A percentile compares a stretch with the other conserved stretches of the same genome.
These are phyloP conservation scores for Rossbeevera mucosa DNA, from an alignment of 768 basidiomycete genomes.

Conservation along the genomic window DNA sequence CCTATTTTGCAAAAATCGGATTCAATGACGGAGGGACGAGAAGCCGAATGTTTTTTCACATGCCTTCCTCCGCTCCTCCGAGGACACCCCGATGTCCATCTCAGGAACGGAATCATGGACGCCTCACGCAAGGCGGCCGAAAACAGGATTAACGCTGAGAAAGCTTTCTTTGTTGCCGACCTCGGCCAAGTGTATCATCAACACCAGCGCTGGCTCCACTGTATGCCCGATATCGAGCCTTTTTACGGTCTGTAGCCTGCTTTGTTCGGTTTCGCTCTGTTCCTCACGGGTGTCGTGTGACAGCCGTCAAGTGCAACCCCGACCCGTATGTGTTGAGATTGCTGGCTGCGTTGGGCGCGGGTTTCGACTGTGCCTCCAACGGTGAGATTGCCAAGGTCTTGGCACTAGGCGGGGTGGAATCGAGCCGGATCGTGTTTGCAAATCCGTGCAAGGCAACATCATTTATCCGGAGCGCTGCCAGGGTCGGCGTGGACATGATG, in stretches of 20 bases:
- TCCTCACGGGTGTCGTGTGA: conserved; percentile 21
- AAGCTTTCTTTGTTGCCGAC: conserved; percentile 96
- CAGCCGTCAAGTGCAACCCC: conserved; percentile 97
- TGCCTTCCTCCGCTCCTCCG: conserved; percentile 61
- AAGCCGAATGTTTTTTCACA: conserved; percentile 50
- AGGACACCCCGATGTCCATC: conserved; percentile 70
- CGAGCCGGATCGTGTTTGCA: conserved; percentile 89
- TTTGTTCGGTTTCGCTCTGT: conserved; percentile 18
- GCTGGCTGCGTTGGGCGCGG: conserved; percentile 82
- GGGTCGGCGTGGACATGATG: conserved; percentile 82
- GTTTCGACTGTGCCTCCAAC: conserved; percentile 97
- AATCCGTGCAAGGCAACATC: conserved; percentile 98
- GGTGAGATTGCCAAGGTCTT: conserved; percentile 86
- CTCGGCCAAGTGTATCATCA: conserved; percentile 83
- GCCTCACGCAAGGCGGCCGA: conserved; percentile 49
- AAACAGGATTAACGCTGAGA: conserved; percentile 72
- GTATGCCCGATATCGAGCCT: conserved; percentile 82
- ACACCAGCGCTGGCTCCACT: conserved; percentile 73
- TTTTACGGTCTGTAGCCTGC: conserved; percentile 71
- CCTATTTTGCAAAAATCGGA: conserved; percentile 46
- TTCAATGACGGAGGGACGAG: conserved; percentile 30
- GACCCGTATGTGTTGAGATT: conserved; percentile 92
- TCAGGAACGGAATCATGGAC: conserved; percentile 72
- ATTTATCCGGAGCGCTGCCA: conserved; percentile 83
- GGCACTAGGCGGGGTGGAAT: conserved; percentile 64